phyloP scores from a whole-genome alignment of 345 rosid species.

The Melaleuca quinquenervia region DNA sequence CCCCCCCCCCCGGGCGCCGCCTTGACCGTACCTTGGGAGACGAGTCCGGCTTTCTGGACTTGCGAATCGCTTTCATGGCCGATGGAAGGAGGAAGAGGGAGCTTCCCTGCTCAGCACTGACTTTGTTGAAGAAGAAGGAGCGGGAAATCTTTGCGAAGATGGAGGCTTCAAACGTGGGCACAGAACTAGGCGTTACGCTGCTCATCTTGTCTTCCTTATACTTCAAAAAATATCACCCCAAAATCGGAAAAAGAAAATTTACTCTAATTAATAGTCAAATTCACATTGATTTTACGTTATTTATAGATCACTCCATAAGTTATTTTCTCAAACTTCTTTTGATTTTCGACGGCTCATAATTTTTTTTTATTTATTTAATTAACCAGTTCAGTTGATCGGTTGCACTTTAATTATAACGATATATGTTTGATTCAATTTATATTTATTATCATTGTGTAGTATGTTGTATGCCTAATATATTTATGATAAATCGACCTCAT shows the following conservation, averaged over 20 bases:
- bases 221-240: neutral
- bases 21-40: conserved; percentile 31
- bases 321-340: neutral
- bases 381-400: neutral
- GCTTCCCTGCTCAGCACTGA: neutral
- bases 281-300: neutral
- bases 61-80: conserved; percentile 38
- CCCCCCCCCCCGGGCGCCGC: no score
- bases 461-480: neutral
- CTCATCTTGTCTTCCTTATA: neutral
- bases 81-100: neutral
- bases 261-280: neutral
- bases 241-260: neutral
- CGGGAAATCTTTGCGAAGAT: conserved; percentile 10
- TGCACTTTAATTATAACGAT: rapidly evolving
- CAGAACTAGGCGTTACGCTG: neutral
- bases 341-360: rapidly evolving
- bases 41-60: conserved; percentile 33
- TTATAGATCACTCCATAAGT: neutral
- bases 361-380: neutral
- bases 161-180: neutral
- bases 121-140: no score
- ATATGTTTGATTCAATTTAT: neutral
- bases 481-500: neutral
- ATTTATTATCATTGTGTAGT: neutral